Evolutionary conservation across 2,329 filamentous ascomycete species (phyloP).

Genomic region (Diaporthe sp.): DNA sequence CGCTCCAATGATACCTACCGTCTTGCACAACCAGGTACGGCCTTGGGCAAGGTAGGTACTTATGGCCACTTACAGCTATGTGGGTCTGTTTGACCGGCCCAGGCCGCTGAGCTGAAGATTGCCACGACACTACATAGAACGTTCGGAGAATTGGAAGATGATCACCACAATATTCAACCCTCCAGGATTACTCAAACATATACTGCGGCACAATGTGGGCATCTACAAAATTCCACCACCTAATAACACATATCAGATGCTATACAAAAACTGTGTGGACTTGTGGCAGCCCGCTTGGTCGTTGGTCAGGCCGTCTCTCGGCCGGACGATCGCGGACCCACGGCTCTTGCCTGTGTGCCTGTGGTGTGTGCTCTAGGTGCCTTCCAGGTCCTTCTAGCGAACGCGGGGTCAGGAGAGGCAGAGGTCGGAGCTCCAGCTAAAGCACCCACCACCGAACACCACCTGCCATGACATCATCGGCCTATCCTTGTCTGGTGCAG

Average conservation of each 20-base stretch:
- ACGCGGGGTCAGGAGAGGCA: constrained; percentile 18
- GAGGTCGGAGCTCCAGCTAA: constrained; percentile 17
- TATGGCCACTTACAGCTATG: background rate
- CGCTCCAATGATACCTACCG: background rate
- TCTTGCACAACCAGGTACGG: background rate
- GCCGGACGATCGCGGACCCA: background rate
- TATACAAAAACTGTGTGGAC: background rate
- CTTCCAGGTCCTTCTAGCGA: constrained; percentile 30
- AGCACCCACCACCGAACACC: background rate
- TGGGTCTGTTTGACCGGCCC: background rate
- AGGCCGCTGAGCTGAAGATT: background rate
- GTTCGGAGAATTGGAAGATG: background rate
- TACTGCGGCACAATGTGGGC: too few relatives aligned
- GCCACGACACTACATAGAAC: background rate
- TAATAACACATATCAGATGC: background rate
- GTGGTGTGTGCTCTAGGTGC: background rate
- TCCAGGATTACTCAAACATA: background rate
- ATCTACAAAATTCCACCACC: background rate
- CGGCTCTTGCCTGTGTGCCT: background rate
- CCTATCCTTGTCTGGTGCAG: background rate
- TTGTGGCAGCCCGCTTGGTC: background rate
- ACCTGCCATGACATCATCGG: constrained; percentile 15
- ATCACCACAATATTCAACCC: background rate
- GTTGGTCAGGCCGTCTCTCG: constrained; percentile 8
- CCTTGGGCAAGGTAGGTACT: background rate